phyloP scores from a whole-genome alignment of 768 basidiomycete genomes.

The Hydnomerulius pinastri region DNA sequence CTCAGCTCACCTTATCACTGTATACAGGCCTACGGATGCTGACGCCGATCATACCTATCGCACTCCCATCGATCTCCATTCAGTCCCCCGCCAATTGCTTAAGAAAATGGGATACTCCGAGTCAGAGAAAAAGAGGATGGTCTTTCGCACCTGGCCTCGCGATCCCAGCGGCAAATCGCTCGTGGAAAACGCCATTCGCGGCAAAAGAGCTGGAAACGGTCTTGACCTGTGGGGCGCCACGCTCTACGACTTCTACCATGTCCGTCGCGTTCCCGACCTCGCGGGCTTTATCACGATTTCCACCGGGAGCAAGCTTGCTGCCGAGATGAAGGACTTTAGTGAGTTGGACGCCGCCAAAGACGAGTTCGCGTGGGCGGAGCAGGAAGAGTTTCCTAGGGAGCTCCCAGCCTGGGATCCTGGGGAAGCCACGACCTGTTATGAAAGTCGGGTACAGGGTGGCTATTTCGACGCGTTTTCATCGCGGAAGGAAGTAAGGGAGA shows the following conservation, averaged over 20 bases:
- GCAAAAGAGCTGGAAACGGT: constrained; percentile 24
- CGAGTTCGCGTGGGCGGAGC: constrained; percentile 21
- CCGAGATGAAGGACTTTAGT: constrained; percentile 15
- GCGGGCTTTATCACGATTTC: constrained; percentile 4
- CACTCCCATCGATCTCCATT: constrained; percentile 11
- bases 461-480: not conserved
- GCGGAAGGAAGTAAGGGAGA: not conserved
- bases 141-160: constrained; percentile 29
- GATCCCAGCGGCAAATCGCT: constrained; percentile 24
- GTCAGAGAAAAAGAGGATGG: constrained; percentile 10
- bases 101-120: not conserved
- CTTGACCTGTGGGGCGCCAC: constrained; percentile 29
- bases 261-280: constrained; percentile 6
- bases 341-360: constrained; percentile 19
- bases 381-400: constrained; percentile 21
- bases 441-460: constrained; percentile 7
- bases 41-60: not conserved
- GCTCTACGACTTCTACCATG: constrained; percentile 30
- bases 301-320: constrained; percentile 24
- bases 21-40: not conserved
- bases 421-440: constrained; percentile 10
- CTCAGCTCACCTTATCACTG: not conserved
- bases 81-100: not conserved
- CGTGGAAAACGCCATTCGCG: constrained; percentile 4
- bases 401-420: constrained; percentile 17